Evolutionary conservation across 2,329 filamentous ascomycete species (phyloP), one percentile per base, ranked within the genome.

Genomic region (Beauveria medogensis): DNA sequence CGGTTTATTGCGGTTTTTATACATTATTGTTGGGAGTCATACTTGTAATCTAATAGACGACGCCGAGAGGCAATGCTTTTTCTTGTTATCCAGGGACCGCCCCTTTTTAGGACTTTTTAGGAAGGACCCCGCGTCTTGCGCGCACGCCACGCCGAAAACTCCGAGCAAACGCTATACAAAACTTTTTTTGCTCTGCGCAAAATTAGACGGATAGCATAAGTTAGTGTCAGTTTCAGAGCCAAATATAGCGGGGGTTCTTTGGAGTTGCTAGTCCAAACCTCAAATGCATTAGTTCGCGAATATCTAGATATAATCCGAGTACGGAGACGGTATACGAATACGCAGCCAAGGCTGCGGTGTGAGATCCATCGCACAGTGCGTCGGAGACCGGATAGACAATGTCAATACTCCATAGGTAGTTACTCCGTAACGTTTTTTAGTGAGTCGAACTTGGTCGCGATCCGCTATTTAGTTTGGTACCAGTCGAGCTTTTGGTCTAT

Each of bases 11-110:
- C 48, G 47, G 16, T 30, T 46, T 61, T 51, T 54, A 46, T 30
- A 14, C 22, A 24, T 57, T 41, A 40, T 59, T 47, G 47, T 34
- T 53, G 57, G 57, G 47, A 20, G 41, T 28, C 57, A 59, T 59
- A 59, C 9, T 54, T 50, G 53, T 53, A 53, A 37, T 53, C 7
- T 53, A 59, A 53, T 59, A 59, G 57, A 59, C 50, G 20, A 59
- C 26, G 47, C 12, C 40, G 28, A 54, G 43, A 22, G 48, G 43
- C 37, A 41, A 22, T 24, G 18, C 22, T 24, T 44, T 34, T 50
- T 43, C 26, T 55, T 47, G n/a, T 37, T 47, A 12, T 24, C 18
- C n/a, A 48, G 24, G 18, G 41, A 41, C 18, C 18, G 24, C 56
- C 48, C 57, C 57, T 28, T 47, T 53, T 53, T 53, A 6, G n/a